Base-by-base conservation (phyloP, 2,329 filamentous ascomycete species). In the Sarocladiaceae sp. region DNA sequence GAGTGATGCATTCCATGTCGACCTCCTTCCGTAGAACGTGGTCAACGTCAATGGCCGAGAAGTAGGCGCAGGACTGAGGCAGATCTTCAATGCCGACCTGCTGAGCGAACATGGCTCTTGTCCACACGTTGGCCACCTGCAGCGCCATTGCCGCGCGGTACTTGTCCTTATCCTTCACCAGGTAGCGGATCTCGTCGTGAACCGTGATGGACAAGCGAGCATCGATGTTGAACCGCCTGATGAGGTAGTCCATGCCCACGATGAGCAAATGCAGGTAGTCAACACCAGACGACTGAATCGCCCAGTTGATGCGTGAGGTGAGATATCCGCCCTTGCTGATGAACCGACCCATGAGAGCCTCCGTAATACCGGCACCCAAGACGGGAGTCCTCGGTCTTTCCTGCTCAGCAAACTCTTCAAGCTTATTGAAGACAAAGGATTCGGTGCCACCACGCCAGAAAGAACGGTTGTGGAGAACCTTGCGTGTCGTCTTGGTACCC, bases 391-490 rank as follows among this genome's bases (percentile, higher is more conserved):
- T 80, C 9, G 93, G 91, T 27, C 80, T 73, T 56, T 96, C 89
- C 59, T 97, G 91, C 59, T 97, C 89, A 3, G 94, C 93, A 64
- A 98, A 98, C 55, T 96, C 89, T 67, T 98, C 94, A 0, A 98
- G 78, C 58, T 88, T 93, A 67, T 98, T 98, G 74, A 98, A 98
- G 6, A 98, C 91, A 54, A 97, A 93, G 0, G 88, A 95, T 61
- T 98, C 93, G 0, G 93, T 97, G 6, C 93, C 93, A 23, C 93
- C 93, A 43, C 90, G 82, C 91, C 93, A 98, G 63, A 98, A 98
- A 0, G 85, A 68, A 6, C 81, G 75, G 46, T 88, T 83, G 56
- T 80, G 77, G 5, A 97, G 66, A 0, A 72, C 55, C 53, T 84
- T 93, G 21, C 86, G 77, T 34, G 72, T 84, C 0, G 88, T 95